Conservation (phyloP, 768 basidiomycete genomes). For the Hebeloma cylindrosporum region DNA sequence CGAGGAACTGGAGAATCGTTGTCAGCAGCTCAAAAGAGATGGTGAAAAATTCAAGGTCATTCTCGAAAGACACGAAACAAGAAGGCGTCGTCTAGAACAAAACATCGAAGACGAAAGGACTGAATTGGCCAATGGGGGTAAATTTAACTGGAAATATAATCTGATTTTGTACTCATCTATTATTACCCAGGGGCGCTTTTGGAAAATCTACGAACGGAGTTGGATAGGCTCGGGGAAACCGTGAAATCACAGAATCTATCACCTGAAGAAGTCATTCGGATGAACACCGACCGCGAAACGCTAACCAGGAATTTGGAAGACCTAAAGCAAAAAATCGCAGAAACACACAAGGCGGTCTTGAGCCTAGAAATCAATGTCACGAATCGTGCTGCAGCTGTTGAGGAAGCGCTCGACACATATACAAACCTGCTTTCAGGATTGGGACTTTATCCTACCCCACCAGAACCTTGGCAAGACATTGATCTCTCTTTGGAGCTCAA, state of each 20-base stretch:
- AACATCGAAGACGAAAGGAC: slow-evolving; percentile 67
- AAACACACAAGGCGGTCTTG: slow-evolving; percentile 71
- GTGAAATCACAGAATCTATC: slow-evolving; percentile 89
- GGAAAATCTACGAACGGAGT: slow-evolving; percentile 63
- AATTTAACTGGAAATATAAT: slow-evolving; percentile 14
- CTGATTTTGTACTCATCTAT: slow-evolving; percentile 1
- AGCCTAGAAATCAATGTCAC: slow-evolving; percentile 82
- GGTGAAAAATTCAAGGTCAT: slow-evolving; percentile 78
- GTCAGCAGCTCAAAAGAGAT: slow-evolving; percentile 67
- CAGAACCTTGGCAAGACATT: slow-evolving; percentile 66
- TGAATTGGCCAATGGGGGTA: slow-evolving; percentile 59
- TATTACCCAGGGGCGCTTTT: slow-evolving; percentile 59
- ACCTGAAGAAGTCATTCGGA: slow-evolving; percentile 85
- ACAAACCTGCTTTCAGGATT: slow-evolving; percentile 71
- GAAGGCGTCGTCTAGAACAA: slow-evolving; percentile 67
- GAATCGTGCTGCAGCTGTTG: slow-evolving; percentile 76
- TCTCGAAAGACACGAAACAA: slow-evolving; percentile 64
- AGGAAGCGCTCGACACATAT: slow-evolving; percentile 81
- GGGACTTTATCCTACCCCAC: slow-evolving; percentile 74
- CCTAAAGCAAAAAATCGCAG: slow-evolving; percentile 70
- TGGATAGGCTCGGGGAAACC: slow-evolving; percentile 57
- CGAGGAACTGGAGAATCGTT: slow-evolving; percentile 59
- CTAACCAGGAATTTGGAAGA: slow-evolving; percentile 73
- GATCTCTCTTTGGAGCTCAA: slow-evolving; percentile 84
- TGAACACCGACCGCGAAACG: slow-evolving; percentile 88